phyloP scores from a whole-genome alignment of 306 rosid genomes.

The barrel medic (Medicago truncatula) region MtrunA17r5.0-ANR NC_053044.1:44141501-44142000 shows the following conservation, averaged over 20 bases:
- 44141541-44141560: constrained; percentile 80
- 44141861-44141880: too few species aligned
- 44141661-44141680: constrained; percentile 70
- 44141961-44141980: too few species aligned
- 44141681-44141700: constrained; percentile 82
- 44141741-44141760: constrained; percentile 4
- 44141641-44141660: constrained; percentile 58
- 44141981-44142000: too few species aligned
- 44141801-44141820: constrained; percentile 22
- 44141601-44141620: constrained; percentile 69
- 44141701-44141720: constrained; percentile 80
- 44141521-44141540: constrained; percentile 81
- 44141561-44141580: constrained; percentile 73
- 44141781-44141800: constrained; percentile 53
- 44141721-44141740: constrained; percentile 52
- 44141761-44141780: constrained; percentile 26
- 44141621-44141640: constrained; percentile 77
- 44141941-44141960: too few species aligned
- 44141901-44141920: too few species aligned
- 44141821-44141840: too few species aligned
- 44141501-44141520: constrained; percentile 74
- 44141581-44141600: constrained; percentile 66
- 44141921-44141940: too few species aligned
- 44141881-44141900: too few species aligned
- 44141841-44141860: too few species aligned